Percentiles rank a stretch among this genome's conserved stretches.
Conservation (phyloP, 108 stramenopile species). For the Phaeodactylum tricornutum region DNA sequence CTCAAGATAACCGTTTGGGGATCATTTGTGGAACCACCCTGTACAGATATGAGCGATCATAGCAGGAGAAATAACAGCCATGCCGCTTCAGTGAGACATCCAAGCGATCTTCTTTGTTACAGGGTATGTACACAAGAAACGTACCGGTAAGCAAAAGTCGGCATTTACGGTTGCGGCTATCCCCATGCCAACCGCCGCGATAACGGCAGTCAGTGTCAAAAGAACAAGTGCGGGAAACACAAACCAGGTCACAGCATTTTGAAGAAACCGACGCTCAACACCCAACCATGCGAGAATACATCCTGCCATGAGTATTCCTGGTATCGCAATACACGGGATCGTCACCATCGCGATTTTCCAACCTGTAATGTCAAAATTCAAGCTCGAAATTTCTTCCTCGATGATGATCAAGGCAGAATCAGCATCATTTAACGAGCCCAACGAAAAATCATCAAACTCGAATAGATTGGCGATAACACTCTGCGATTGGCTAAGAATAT, state of each 20-base stretch:
- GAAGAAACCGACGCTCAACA: neutral
- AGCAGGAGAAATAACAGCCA: no score
- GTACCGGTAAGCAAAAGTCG: conserved; percentile 16
- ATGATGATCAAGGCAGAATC: neutral
- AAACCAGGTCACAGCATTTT: conserved; percentile 4
- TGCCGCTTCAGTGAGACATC: no score
- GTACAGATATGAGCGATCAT: no score
- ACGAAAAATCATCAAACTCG: conserved; percentile 5
- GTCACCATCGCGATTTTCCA: conserved; percentile 11
- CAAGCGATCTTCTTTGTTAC: no score
- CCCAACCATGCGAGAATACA: conserved; percentile 4
- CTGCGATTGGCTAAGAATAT: neutral
- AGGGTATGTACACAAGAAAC: no score
- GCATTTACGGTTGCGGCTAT: conserved; percentile 9
- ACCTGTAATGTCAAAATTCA: conserved; percentile 4
- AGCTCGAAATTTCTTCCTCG: conserved; percentile 1
- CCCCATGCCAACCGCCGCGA: neutral
- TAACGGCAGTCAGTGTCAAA: neutral
- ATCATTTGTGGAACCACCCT: no score
- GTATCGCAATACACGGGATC: conserved; percentile 3
- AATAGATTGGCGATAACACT: conserved; percentile 2
- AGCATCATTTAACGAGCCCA: conserved; percentile 5
- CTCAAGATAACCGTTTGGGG: no score
- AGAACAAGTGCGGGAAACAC: conserved; percentile 11
- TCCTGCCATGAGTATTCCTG: conserved; percentile 6